A percentile compares a stretch with the other conserved stretches of the same genome.
Evolutionary conservation across 331 rosid species (phyloP).

Genomic region (Saraca asoca): DNA sequence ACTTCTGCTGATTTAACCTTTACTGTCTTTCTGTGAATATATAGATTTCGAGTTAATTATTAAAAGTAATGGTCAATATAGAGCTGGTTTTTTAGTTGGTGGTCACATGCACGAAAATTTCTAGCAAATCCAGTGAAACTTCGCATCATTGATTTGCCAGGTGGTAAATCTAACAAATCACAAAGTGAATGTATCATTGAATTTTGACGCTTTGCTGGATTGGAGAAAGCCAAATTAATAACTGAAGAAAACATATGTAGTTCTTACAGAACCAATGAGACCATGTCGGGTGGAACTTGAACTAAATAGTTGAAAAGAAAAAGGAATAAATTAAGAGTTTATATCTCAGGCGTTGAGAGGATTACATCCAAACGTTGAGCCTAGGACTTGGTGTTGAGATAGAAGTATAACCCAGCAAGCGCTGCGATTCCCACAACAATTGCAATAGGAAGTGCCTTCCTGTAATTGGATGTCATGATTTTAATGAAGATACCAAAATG

Average conservation of each 20-base stretch:
- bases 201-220: too few species aligned
- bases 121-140: background rate
- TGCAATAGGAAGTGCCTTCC: constrained; percentile 75
- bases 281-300: background rate
- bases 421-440: constrained; percentile 67
- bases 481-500: background rate
- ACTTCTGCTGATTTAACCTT: constrained; percentile 9
- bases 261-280: constrained; percentile 18
- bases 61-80: constrained; percentile 33
- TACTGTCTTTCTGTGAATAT: constrained; percentile 37
- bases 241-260: background rate
- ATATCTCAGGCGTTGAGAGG: background rate
- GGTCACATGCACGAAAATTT: constrained; percentile 8
- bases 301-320: constrained; percentile 10
- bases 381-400: constrained; percentile 55
- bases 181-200: too few species aligned
- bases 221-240: background rate
- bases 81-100: background rate
- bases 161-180: too few species aligned
- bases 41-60: constrained; percentile 19
- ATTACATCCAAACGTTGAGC: constrained; percentile 10
- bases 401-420: constrained; percentile 78
- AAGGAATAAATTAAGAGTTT: background rate
- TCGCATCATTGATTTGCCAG: background rate
- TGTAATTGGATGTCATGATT: constrained; percentile 28